phyloP scores from a whole-genome alignment of 1,139 yeast genomes.

The Protomyces inouyei region DNA sequence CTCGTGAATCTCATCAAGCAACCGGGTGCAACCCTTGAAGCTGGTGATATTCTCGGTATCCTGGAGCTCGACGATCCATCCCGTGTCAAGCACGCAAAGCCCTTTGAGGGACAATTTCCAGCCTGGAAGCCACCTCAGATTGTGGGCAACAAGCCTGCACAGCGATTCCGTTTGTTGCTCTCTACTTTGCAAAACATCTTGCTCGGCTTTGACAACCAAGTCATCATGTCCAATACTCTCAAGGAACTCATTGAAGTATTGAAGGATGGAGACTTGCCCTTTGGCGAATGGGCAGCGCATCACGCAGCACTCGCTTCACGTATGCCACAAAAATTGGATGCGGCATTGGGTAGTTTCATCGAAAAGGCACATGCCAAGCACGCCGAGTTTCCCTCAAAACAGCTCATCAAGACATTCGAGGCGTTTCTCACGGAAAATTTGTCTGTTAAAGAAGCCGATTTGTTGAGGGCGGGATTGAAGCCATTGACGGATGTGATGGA shows the following conservation, averaged over 20 bases:
- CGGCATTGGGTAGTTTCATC: slow-evolving; percentile 57
- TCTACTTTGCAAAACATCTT: slow-evolving; percentile 69
- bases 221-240: slow-evolving; percentile 78
- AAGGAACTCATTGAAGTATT: slow-evolving; percentile 65
- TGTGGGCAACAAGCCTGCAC: slow-evolving; percentile 77
- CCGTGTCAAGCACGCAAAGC: slow-evolving; percentile 92
- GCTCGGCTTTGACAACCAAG: slow-evolving; percentile 91
- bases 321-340: slow-evolving; percentile 71
- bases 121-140: slow-evolving; percentile 77
- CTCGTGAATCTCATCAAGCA: slow-evolving; percentile 86
- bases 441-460: slow-evolving; percentile 48
- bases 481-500: slow-evolving; percentile 70
- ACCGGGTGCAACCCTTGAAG: slow-evolving; percentile 94
- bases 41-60: slow-evolving; percentile 95
- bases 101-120: slow-evolving; percentile 91
- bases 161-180: slow-evolving; percentile 58
- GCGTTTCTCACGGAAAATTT: slow-evolving; percentile 45
- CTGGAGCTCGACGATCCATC: slow-evolving; percentile 93
- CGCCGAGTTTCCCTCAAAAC: slow-evolving; percentile 92
- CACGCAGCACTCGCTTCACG: slow-evolving; percentile 90
- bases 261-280: slow-evolving; percentile 78
- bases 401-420: slow-evolving; percentile 57
- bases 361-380: slow-evolving; percentile 55
- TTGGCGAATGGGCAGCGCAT: slow-evolving; percentile 82
- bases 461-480: slow-evolving; percentile 55